A percentile compares a stretch with the other conserved stretches of the same genome.
Conservation (phyloP, 345 rosid genomes). For the Citrus mangshanensis region DNA sequence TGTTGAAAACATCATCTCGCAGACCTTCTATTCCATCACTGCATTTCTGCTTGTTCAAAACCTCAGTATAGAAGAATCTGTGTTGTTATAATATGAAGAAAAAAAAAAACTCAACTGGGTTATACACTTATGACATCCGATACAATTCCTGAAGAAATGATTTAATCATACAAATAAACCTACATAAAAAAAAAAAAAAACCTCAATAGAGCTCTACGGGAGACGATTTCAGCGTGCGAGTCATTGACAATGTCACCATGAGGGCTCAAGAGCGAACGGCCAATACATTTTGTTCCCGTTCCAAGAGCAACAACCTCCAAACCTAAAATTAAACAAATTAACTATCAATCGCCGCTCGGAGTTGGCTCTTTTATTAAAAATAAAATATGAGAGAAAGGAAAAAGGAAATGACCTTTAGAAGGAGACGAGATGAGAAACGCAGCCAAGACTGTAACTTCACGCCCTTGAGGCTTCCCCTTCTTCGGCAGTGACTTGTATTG, state of each 20-base stretch:
- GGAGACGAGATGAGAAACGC: slow-evolving; percentile 83
- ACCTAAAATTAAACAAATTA: slow-evolving; percentile 27
- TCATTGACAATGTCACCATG: slow-evolving; percentile 83
- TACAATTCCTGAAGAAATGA: neutral
- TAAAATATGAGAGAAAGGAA: no score
- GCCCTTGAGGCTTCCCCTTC: slow-evolving; percentile 96
- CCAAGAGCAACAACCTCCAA: slow-evolving; percentile 72
- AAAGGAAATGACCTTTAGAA: slow-evolving; percentile 44
- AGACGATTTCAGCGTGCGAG: slow-evolving; percentile 84
- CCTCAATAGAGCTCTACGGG: slow-evolving; percentile 85
- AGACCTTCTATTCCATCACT: slow-evolving; percentile 21
- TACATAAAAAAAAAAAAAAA: neutral
- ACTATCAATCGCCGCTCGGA: neutral
- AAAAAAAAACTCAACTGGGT: neutral
- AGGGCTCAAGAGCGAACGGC: slow-evolving; percentile 54
- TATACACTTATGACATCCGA: neutral
- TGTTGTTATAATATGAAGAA: neutral
- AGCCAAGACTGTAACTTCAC: slow-evolving; percentile 75
- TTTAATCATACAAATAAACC: neutral
- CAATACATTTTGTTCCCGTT: slow-evolving; percentile 86
- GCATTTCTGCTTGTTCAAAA: neutral
- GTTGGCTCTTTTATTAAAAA: neutral
- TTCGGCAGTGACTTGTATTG: slow-evolving; percentile 60
- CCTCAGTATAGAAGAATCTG: slow-evolving; percentile 60
- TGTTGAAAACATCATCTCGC: slow-evolving; percentile 16